Evolutionary conservation across 257 asterid genomes (phyloP), one percentile per base, ranked within the genome.

Genomic region (Cruciata laevipes): DNA sequence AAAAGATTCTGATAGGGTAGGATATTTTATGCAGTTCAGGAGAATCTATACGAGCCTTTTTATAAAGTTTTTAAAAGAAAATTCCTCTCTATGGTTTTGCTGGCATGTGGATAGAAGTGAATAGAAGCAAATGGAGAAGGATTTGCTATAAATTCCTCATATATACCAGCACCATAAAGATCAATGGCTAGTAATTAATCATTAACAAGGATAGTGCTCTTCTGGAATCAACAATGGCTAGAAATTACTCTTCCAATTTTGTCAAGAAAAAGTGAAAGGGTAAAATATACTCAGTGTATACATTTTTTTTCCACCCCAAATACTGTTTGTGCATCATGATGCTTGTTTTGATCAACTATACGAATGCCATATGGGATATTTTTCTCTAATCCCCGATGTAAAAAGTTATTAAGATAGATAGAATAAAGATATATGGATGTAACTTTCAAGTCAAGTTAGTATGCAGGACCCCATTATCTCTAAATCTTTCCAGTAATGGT

Each of bases 41-140:
- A 83, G 91, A 86, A 86, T 86, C 80, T 78, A 8, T 72, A 71
- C 77, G 71, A 76, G 57, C 80, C 87, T 75, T 86, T 83, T 71
- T 44, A 65, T 44, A 82, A 83, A 82, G 86, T 74, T 12, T 14
- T 55, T 37, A 65, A 67, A 81, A 84, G 85, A 58, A 75, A 77
- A 84, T 82, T 77, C 83, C 79, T 67, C 73, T 69, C 73, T 12
- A 78, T 35, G 72, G 82, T 76, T 82, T 59, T 72, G 76, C 74
- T 82, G 86, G 81, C 85, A 79, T 71, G 82, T 84, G 88, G 86
- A 85, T 82, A 75, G 85, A 80, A 77, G 70, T 76, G 74, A 74
- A 67, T 27, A 67, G 74, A 69, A 67, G 73, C 71, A 69, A 69
- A 72, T 61, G 75, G 75, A 78, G 73, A 58, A 63, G 53, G 67